Conservation (phyloP, 1,284 basidiomycete genomes). For the Leccinum cinnamomeum region DNA sequence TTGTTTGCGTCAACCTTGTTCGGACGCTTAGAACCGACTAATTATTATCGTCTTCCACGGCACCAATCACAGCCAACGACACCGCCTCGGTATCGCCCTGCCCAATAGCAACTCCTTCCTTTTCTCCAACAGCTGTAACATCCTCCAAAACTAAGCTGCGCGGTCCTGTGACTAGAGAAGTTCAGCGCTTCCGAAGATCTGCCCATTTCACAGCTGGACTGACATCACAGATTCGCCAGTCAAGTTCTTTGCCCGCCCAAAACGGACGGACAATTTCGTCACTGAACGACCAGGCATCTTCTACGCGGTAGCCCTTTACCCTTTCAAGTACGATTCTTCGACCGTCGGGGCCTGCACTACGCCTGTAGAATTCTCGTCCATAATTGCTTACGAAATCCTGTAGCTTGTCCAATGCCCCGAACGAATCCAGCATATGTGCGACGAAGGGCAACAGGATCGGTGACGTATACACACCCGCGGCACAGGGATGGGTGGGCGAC, state of each 20-base stretch:
- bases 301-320: slow-evolving; percentile 47
- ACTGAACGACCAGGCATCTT: slow-evolving; percentile 50
- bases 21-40: background rate
- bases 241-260: slow-evolving; percentile 83
- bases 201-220: slow-evolving; percentile 1
- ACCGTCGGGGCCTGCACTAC: slow-evolving; percentile 30
- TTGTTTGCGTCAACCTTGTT: slow-evolving; percentile 5
- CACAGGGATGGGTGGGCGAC: slow-evolving; percentile 74
- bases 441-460: slow-evolving; percentile 87
- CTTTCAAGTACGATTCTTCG: slow-evolving; percentile 30
- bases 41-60: background rate
- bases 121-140: background rate
- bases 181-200: slow-evolving; percentile 8
- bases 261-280: slow-evolving; percentile 81
- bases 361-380: slow-evolving; percentile 81
- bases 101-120: background rate
- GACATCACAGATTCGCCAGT: slow-evolving; percentile 71
- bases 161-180: slow-evolving; percentile 7
- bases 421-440: slow-evolving; percentile 83
- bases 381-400: slow-evolving; percentile 75
- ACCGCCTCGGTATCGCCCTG: slow-evolving; percentile 28
- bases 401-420: slow-evolving; percentile 80
- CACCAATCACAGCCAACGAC: slow-evolving; percentile 25
- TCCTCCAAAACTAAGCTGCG: background rate
- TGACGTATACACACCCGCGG: slow-evolving; percentile 93